These are phyloP conservation scores for Sporothrix dimorphospora DNA, from an alignment of 2,329 filamentous ascomycete genomes.

Conservation along the genomic window DNA sequence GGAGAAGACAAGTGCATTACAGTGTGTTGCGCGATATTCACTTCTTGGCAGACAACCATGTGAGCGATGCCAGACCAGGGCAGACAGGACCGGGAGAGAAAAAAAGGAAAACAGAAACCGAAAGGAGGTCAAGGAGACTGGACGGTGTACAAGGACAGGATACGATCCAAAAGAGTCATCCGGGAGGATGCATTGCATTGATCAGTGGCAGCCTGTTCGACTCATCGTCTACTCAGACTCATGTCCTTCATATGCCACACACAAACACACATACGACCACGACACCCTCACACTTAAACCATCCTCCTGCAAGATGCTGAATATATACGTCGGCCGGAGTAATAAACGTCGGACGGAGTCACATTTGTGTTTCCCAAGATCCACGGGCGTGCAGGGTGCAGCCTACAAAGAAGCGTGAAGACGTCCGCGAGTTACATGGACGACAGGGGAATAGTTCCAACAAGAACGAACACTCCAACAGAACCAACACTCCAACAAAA, in stretches of 20 bases:
- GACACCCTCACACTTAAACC: too few species aligned
- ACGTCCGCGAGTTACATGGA: neutral
- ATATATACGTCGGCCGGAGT: neutral
- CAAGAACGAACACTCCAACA: too few species aligned
- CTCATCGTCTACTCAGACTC: neutral
- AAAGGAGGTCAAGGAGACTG: neutral
- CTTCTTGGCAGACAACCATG: conserved; percentile 4
- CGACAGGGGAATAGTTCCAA: too few species aligned
- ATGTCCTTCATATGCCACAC: neutral
- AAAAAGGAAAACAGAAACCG: neutral
- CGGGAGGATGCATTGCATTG: neutral
- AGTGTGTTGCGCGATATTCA: neutral
- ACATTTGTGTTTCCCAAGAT: conserved; percentile 1
- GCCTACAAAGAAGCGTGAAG: too few species aligned
- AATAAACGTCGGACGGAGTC: neutral
- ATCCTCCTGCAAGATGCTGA: neutral
- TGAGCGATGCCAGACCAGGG: neutral
- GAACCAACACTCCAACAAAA: neutral
- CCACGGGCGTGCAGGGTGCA: neutral
- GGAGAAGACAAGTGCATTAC: neutral
- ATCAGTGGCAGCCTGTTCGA: conserved; percentile 12
- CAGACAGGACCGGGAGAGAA: neutral
- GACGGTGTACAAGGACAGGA: neutral
- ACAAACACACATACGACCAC: too few species aligned
- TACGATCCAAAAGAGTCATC: neutral